Base-by-base conservation (phyloP, 306 rosid species). In the Inga laurina region DNA sequence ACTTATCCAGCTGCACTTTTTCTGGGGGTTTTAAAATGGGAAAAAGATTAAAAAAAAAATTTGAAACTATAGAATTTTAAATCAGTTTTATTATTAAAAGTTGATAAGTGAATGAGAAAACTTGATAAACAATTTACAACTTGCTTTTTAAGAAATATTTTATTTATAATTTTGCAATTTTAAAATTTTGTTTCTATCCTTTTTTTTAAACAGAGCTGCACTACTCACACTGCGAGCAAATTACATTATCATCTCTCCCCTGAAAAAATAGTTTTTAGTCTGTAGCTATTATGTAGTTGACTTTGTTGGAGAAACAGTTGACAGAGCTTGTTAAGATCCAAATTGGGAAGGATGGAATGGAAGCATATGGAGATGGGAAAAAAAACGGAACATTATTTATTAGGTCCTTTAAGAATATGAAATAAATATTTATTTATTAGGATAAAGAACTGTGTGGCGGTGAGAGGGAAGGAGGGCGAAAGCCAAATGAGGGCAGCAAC, bases 401-500 rank as follows among this genome's bases (percentile, higher is more conserved):
- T 39, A 6, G 43, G 6, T 8, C 1, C 18, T 15, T 52, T 18
- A 52, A 52, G 59, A 49, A 16, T 14, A 4, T 27, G 30, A 27
- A 32, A 35, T 5, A 39, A 39, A 39, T 39, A 45, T 10, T 10
- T 39, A 39, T 45, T 62, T 62, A 19, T 69, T 10, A n/a, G 43
- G 37, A 43, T 74, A 48, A 21, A 48, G 24, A 59, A 74, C 7
- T 67, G 43, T 27, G 37, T 24, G 37, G 5, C 5, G 68, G 61
- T 30, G 54, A 9, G 22, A 37, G 27, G 39, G 15, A 64, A 45
- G 16, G 10, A 39, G 43, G 0, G 8, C 43, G 6, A 39, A 39
- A 39, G 43, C 13, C 77, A 87, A 88, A 87, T 87, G 84, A 8
- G 7, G 32, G 73, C 86, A 85, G 79, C 49, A 67, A 82, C 65